Evolutionary conservation across 257 asterid genomes (phyloP), one percentile per base, ranked within the genome.

Genomic region (Coffea canephora): DNA sequence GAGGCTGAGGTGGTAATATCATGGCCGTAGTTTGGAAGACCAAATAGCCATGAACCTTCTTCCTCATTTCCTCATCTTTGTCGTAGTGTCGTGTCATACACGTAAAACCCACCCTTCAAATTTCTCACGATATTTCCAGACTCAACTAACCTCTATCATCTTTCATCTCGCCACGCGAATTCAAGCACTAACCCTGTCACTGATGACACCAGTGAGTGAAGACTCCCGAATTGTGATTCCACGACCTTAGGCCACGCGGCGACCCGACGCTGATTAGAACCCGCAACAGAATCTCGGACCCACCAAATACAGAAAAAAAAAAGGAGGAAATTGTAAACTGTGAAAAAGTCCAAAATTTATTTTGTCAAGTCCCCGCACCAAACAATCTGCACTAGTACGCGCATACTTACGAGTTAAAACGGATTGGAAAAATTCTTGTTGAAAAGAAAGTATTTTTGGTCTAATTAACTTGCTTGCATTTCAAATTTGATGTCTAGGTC

Each of bases 181-280:
- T 65, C 16, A 65, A 27, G 18, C 39, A 2, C 69, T 65, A 2
- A 12, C 16, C 5, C 34, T 31, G 21, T 18, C 21, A 65, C 68
- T 62, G 41, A 27, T 2, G 43, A 39, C 8, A 31, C 11, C 0
- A 3, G 13, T 1, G 45, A 27, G 45, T 23, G 71, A 64, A 39
- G 50, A 41, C 66, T 43, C 46, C 57, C 11, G 19, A 73, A 52
- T 21, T 67, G 39, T 10, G 80, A 82, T 45, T 77, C 89, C 83
- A 70, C 49, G 7, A 25, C 39, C 54, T 43, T 27, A 15, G 0
- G 81, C 88, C 85, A 87, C 89, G 86, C 90, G 88, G 88, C 90
- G 71, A 84, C 85, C 49, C 83, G 90, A 68, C 50, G 81, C 71
- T 50, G 88, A 45, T 73, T 45, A 31, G 27, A 36, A 12, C 8